phyloP scores from a whole-genome alignment of 2,329 filamentous ascomycete species.

The Colletotrichum karsti region DNA sequence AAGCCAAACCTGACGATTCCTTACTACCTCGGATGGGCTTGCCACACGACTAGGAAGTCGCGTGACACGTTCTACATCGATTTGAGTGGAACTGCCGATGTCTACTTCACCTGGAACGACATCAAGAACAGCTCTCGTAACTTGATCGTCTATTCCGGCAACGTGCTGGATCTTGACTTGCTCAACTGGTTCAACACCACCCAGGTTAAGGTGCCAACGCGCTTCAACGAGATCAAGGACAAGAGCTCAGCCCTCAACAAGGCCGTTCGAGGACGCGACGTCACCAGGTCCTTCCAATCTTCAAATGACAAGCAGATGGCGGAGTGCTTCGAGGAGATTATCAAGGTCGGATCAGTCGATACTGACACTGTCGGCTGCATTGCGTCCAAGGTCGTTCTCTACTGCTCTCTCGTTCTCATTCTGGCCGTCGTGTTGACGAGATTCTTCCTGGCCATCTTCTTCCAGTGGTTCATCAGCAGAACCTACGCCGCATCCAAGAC shows the following conservation, averaged over 20 bases:
- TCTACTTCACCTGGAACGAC: constrained; percentile 97
- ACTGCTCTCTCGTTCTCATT: constrained; percentile 92
- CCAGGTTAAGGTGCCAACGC: constrained; percentile 78
- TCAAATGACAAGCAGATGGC: constrained; percentile 81
- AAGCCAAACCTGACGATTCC: constrained; percentile 77
- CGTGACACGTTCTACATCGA: constrained; percentile 79
- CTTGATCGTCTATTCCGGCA: constrained; percentile 92
- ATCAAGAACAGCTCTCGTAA: constrained; percentile 90
- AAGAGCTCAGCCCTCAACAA: constrained; percentile 67
- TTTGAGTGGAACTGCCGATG: constrained; percentile 78
- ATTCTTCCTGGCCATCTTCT: constrained; percentile 87
- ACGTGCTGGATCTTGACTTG: constrained; percentile 89
- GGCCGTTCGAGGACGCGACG: constrained; percentile 81
- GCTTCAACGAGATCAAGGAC: constrained; percentile 82
- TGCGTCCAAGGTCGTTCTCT: constrained; percentile 95
- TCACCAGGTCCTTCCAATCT: constrained; percentile 87
- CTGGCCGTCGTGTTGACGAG: constrained; percentile 86
- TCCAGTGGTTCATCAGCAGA: constrained; percentile 95
- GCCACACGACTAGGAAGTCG: constrained; percentile 78
- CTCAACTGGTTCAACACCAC: constrained; percentile 88
- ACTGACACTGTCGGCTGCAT: constrained; percentile 98
- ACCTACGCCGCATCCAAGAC: constrained; percentile 88
- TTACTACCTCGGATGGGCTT: constrained; percentile 86
- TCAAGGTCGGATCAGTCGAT: constrained; percentile 95
- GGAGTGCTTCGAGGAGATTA: constrained; percentile 89